Percentiles rank a stretch among this genome's conserved stretches.
Evolutionary conservation across 2,329 filamentous ascomycete genomes (phyloP).

Genomic region (Cladosporium oxysporum): DNA sequence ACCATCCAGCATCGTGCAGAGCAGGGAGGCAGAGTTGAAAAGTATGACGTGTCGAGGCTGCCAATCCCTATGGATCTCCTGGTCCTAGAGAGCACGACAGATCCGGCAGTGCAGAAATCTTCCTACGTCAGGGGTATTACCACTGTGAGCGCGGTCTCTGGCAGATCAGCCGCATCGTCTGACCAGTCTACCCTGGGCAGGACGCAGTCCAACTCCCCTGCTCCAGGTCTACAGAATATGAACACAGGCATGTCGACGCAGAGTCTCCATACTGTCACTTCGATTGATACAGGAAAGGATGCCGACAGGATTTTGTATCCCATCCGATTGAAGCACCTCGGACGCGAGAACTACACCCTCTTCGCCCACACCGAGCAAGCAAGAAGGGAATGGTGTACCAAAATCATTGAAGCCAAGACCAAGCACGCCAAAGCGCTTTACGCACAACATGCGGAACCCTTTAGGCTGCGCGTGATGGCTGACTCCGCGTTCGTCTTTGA

Average conservation of each 20-base stretch:
- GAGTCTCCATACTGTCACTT: conserved; percentile 49
- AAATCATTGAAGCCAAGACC: conserved; percentile 93
- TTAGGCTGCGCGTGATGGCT: conserved; percentile 85
- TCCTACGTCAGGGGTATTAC: conserved; percentile 70
- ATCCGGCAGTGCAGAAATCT: conserved; percentile 83
- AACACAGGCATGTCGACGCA: conserved; percentile 64
- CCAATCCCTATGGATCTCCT: conserved; percentile 96
- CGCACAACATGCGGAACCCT: conserved; percentile 93
- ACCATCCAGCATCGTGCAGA: conserved; percentile 65
- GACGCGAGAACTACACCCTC: conserved; percentile 87
- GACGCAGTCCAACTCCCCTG: conserved; percentile 38
- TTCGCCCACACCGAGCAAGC: conserved; percentile 77
- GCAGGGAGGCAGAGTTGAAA: conserved; percentile 71
- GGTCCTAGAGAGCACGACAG: conserved; percentile 87
- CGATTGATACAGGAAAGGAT: conserved; percentile 62
- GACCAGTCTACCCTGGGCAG: conserved; percentile 54
- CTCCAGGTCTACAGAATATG: conserved; percentile 61
- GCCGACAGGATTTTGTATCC: conserved; percentile 82
- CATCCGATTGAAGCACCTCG: conserved; percentile 93
- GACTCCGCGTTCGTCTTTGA: conserved; percentile 90
- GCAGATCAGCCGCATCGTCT: conserved; percentile 27
- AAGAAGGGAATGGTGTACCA: conserved; percentile 85
- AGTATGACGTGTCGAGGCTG: conserved; percentile 91
- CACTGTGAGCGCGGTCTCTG: conserved; percentile 61
- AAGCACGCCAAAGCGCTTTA: conserved; percentile 85